Evolutionary conservation across 1,284 basidiomycete species (phyloP), one percentile per base, ranked within the genome.

Genomic region (Tausonia pullulans): DNA sequence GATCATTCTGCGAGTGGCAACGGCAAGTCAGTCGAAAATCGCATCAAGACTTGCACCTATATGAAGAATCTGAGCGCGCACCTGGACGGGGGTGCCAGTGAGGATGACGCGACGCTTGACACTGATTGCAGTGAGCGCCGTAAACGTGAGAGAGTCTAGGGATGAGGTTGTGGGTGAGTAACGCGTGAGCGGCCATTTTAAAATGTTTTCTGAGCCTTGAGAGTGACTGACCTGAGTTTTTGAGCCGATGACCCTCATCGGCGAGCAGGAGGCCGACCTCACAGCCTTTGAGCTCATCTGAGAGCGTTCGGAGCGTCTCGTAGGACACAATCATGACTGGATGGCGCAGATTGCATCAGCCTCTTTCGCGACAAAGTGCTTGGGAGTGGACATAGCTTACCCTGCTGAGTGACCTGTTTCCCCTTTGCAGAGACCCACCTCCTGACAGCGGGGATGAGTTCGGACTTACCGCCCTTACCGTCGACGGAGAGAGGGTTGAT

Each of bases 251-350:
- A 2, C 96, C 95, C 78, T 99, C 95, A 71, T 98, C 95, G 68
- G 92, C 96, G 8, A 99, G 83, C 7, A 99, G 78, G 9, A 99
- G 76, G 0, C 96, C 96, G 46, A 99, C 90, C 58, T 82, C 85
- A 67, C 89, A 89, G 67, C 81, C 83, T 1, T 84, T 84, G 4
- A 96, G 80, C 71, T 93, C 84, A 4, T 78, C 84, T 6, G 85
- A 82, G 8, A 96, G 78, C 2, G 87, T 87, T n/a, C 93, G 84
- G 59, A 99, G 80, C 0, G 93, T 97, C 75, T 99, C 95, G 71
- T 99, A 99, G 0, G 96, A 98, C 1, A 97, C 95, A 70, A 99
- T 98, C 90, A 98, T 92, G 56, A 98, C 95, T 93, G 63, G 45
- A 14, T 51, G 14, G 49, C 60, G 27, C 9, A 53, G 39, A 13